Base-by-base conservation (phyloP, 2,329 filamentous ascomycete genomes). In the Metarhizium brunneum region DNA sequence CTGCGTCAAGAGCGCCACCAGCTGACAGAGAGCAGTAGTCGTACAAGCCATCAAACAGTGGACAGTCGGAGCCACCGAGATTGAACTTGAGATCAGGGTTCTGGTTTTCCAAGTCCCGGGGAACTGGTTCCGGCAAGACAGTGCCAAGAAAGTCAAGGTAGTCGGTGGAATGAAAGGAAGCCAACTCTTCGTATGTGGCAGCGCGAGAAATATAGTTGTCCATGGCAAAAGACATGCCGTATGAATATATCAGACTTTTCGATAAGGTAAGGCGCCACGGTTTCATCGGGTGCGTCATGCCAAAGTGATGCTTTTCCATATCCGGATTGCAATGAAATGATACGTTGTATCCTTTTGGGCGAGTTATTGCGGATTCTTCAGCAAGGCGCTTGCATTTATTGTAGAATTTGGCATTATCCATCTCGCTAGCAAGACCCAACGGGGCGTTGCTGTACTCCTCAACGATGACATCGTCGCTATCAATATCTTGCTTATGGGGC, bases 261-360 rank as follows among this genome's bases (percentile, higher is more conserved):
- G 94, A 95, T 55, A 99, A 80, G 16, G 92, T 96, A 60, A 99
- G 76, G 40, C 94, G 89, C 92, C 94, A 97, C 57, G 94, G 94
- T 71, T 99, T 99, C 94, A 99, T 99, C 20, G 94, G 94, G 76
- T 99, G 94, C 10, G 90, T 92, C 73, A 90, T 87, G 61, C 94
- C 94, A 70, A 99, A 99, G 71, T 99, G 94, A 72, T 97, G 92
- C 68, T 88, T 88, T 74, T 99, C 94, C 69, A 97, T 95, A 58
- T 90, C 85, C 1, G 92, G 89, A 66, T 96, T 96, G 73, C 91
- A 90, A 70, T 99, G 94, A 73, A 92, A 97, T 10, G 92, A 96
- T 50, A 99, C 92, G 36, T 82, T 91, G 73, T 95, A 92, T 62
- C 91, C 92, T 66, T 87, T 86, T 2, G 92, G 92, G 40, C 85